Percentiles rank a stretch among this genome's conserved stretches.
Evolutionary conservation across 129 eudicot species (phyloP).

Genomic region (Solidago caesia): DNA sequence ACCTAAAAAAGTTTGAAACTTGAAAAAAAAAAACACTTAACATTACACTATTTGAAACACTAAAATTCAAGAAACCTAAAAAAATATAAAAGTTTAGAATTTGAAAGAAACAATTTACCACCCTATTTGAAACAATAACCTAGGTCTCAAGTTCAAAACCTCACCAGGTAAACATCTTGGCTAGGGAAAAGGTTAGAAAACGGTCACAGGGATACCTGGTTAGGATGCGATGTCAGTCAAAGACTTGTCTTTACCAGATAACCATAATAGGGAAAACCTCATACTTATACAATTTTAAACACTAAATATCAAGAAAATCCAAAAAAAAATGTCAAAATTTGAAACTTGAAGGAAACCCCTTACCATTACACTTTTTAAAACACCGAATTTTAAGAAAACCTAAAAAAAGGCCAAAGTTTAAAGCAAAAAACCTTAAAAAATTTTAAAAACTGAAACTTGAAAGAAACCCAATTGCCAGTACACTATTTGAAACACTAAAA

Average conservation of each 20-base stretch:
- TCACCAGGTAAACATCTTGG: no score
- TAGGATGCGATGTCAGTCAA: no score
- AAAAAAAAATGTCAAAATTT: neutral
- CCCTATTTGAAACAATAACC: neutral
- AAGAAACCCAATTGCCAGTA: neutral
- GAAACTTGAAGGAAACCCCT: constrained; percentile 11
- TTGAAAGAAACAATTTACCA: neutral
- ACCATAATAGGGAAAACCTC: no score
- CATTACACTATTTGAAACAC: neutral
- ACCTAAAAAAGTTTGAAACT: neutral
- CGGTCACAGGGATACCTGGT: no score
- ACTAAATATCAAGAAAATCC: neutral
- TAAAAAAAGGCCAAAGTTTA: neutral
- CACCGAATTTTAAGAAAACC: constrained; percentile 23
- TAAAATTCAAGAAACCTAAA: neutral
- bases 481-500: neutral
- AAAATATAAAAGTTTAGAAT: neutral
- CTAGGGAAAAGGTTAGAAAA: no score
- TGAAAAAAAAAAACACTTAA: neutral
- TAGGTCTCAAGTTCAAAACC: no score
- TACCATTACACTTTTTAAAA: constrained; percentile 2
- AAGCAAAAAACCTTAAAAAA: neutral
- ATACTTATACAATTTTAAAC: neutral
- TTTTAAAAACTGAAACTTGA: neutral
- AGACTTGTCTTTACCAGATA: no score